Evolutionary conservation across 1,284 basidiomycete species (phyloP).

Genomic region (Sanghuangporus weigelae): DNA sequence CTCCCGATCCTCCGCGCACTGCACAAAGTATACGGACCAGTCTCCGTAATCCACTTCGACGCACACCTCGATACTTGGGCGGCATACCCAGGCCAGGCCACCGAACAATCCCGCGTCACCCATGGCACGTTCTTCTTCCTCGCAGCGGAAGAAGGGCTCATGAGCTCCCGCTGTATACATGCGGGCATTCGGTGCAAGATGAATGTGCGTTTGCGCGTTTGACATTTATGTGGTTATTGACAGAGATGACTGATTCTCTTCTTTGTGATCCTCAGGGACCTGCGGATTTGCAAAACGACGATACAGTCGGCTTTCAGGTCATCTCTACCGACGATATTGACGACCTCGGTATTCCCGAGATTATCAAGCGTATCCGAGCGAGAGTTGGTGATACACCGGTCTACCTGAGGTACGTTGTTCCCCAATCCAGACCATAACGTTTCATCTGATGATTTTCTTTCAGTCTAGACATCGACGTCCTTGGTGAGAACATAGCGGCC

Average conservation of each 20-base stretch:
- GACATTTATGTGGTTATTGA: background rate
- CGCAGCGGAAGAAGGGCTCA: conserved; percentile 67
- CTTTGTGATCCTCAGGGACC: conserved; percentile 37
- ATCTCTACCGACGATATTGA: conserved; percentile 76
- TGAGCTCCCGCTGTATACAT: conserved; percentile 69
- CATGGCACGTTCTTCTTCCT: conserved; percentile 77
- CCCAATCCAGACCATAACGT: background rate
- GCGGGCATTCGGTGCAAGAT: conserved; percentile 76
- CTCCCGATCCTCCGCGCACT: conserved; percentile 71
- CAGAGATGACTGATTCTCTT: background rate
- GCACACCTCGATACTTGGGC: conserved; percentile 70
- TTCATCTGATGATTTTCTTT: conserved; percentile 10
- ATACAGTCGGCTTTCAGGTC: conserved; percentile 60
- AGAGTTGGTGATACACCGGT: conserved; percentile 67
- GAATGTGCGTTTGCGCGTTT: conserved; percentile 34
- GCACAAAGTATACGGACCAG: conserved; percentile 66
- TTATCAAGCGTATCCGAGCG: conserved; percentile 56
- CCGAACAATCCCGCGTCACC: conserved; percentile 59
- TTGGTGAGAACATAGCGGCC: conserved; percentile 37
- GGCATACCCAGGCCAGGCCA: conserved; percentile 45
- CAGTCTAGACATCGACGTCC: conserved; percentile 74
- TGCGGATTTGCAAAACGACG: conserved; percentile 58
- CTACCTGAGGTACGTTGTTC: conserved; percentile 54
- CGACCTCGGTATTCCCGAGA: conserved; percentile 56
- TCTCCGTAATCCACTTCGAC: conserved; percentile 80